phyloP scores from a whole-genome alignment of 1,284 basidiomycete genomes.

The Schizopora paradoxa region DNA sequence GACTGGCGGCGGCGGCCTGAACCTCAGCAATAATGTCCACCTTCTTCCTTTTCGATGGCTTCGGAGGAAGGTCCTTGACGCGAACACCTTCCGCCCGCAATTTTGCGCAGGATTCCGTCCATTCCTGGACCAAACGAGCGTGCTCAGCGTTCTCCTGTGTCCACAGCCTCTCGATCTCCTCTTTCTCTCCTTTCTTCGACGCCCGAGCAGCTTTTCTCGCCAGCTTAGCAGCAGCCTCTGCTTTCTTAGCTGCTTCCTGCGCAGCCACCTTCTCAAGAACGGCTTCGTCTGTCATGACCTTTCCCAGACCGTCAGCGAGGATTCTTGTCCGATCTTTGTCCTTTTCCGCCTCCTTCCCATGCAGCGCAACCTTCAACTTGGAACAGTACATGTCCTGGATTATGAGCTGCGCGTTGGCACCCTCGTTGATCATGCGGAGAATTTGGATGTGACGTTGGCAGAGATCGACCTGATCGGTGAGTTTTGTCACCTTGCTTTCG shows the following conservation, averaged over 20 bases:
- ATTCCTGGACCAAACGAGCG: too few relatives aligned
- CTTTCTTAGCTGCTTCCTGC: neutral
- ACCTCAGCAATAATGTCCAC: too few relatives aligned
- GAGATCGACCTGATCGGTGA: slow-evolving; percentile 13
- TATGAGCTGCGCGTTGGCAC: slow-evolving; percentile 23
- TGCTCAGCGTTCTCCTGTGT: too few relatives aligned
- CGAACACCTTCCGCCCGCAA: too few relatives aligned
- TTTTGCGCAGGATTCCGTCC: too few relatives aligned
- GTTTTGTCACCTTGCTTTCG: neutral
- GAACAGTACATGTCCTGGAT: slow-evolving; percentile 23
- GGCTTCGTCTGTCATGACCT: neutral
- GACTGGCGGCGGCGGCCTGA: too few relatives aligned
- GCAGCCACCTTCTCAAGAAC: neutral
- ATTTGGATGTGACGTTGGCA: slow-evolving; percentile 15
- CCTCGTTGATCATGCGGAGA: slow-evolving; percentile 21
- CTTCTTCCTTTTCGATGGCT: too few relatives aligned
- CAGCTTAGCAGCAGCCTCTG: too few relatives aligned
- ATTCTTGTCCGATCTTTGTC: neutral
- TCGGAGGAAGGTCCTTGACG: too few relatives aligned
- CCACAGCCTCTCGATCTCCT: too few relatives aligned
- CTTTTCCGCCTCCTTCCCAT: slow-evolving; percentile 23
- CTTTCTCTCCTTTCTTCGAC: too few relatives aligned
- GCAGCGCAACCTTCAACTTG: slow-evolving; percentile 23
- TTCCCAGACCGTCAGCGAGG: slow-evolving; percentile 12
- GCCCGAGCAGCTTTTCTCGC: too few relatives aligned